phyloP scores from a whole-genome alignment of 805 yeast genomes.

The Candida peoriensis region DNA sequence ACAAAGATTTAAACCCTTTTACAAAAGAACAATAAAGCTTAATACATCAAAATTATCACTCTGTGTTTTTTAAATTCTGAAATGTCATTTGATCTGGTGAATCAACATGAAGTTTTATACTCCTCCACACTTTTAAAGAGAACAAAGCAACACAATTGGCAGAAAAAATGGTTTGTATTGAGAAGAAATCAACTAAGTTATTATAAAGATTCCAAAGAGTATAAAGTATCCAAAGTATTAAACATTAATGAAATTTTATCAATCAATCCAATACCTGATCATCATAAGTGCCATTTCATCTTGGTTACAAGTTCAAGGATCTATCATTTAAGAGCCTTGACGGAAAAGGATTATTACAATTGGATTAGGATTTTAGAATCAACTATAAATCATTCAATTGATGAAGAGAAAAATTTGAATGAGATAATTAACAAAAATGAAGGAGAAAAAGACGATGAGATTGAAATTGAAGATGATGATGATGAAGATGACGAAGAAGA shows the following conservation, averaged over 20 bases:
- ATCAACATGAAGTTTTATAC: constrained; percentile 17
- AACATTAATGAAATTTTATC: constrained; percentile 16
- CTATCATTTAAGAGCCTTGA: constrained; percentile 18
- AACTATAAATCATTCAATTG: constrained; percentile 13
- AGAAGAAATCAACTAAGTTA: constrained; percentile 34
- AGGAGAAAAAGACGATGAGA: constrained; percentile 2
- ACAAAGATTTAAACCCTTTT: too few relatives aligned
- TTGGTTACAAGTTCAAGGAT: constrained; percentile 18
- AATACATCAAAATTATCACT: too few relatives aligned
- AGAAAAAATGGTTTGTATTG: constrained; percentile 35
- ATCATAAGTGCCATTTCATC: constrained; percentile 18
- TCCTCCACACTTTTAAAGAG: constrained; percentile 30
- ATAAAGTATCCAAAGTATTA: constrained; percentile 32
- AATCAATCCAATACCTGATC: constrained; percentile 18
- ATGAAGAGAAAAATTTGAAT: background rate
- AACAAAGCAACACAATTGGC: constrained; percentile 32
- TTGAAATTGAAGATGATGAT: too few relatives aligned
- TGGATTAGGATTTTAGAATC: constrained; percentile 17
- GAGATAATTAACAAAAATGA: background rate
- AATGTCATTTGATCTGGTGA: too few relatives aligned
- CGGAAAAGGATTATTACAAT: constrained; percentile 13
- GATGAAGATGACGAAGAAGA: too few relatives aligned
- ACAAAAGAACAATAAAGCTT: too few relatives aligned
- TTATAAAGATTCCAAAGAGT: constrained; percentile 35
- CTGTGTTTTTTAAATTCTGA: too few relatives aligned